Conservation (phyloP, 1,284 basidiomycete species). For the Heterobasidion annosum region DNA sequence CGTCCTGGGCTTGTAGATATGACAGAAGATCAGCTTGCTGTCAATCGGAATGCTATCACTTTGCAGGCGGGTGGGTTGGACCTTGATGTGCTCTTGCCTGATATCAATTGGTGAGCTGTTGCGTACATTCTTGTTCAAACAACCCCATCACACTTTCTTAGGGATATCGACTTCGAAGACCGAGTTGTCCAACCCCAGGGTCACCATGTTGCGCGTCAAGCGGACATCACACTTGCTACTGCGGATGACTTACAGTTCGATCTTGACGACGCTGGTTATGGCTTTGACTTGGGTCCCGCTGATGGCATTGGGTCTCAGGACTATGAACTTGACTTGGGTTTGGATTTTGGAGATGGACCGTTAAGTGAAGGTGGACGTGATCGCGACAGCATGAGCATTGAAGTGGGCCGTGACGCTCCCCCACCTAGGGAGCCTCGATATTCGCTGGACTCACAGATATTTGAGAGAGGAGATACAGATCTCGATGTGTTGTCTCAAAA, state of each 20-base stretch:
- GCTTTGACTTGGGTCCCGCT: slow-evolving; percentile 64
- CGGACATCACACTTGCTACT: slow-evolving; percentile 77
- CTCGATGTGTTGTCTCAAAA: slow-evolving; percentile 52
- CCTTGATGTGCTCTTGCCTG: slow-evolving; percentile 73
- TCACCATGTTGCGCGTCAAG: slow-evolving; percentile 72
- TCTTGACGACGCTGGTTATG: slow-evolving; percentile 46
- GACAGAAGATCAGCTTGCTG: slow-evolving; percentile 87
- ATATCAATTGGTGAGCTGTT: slow-evolving; percentile 63
- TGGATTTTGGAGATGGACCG: slow-evolving; percentile 59
- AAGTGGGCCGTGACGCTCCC: slow-evolving; percentile 26
- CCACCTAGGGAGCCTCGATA: slow-evolving; percentile 32
- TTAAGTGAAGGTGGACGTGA: slow-evolving; percentile 64
- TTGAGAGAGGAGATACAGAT: slow-evolving; percentile 38
- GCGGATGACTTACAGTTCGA: slow-evolving; percentile 56
- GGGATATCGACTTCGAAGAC: slow-evolving; percentile 72
- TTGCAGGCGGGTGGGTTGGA: slow-evolving; percentile 68
- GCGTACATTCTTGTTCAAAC: not conserved
- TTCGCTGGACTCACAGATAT: slow-evolving; percentile 52
- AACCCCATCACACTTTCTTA: slow-evolving; percentile 17
- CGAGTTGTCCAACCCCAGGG: slow-evolving; percentile 57
- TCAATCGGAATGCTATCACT: slow-evolving; percentile 83
- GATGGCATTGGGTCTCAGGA: slow-evolving; percentile 85
- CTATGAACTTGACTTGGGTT: slow-evolving; percentile 64
- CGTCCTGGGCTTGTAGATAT: slow-evolving; percentile 90
- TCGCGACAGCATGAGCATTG: slow-evolving; percentile 3